These are phyloP conservation scores for Phytophthora hybrid DNA, from an alignment of 352 stramenopile species.

Conservation along the genomic window DNA sequence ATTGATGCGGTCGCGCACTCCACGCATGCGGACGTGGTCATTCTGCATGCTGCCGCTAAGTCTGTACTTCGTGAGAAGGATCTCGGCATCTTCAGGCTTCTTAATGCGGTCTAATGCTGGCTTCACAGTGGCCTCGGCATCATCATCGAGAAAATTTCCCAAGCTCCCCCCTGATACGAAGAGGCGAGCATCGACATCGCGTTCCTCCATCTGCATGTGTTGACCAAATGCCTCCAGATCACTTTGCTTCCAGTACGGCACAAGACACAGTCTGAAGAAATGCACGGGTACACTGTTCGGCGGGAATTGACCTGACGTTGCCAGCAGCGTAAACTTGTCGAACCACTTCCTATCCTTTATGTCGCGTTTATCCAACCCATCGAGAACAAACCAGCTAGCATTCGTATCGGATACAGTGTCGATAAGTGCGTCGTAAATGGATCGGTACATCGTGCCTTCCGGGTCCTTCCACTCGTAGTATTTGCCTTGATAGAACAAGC, in stretches of 20 bases:
- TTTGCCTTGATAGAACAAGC: slow-evolving; percentile 19
- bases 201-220: background rate
- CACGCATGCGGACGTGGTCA: background rate
- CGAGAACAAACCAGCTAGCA: slow-evolving; percentile 14
- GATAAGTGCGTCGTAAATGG: background rate
- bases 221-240: background rate
- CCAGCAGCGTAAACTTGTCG: slow-evolving; percentile 3
- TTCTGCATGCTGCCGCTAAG: no score
- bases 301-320: slow-evolving; percentile 1
- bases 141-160: slow-evolving; percentile 1
- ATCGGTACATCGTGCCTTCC: background rate
- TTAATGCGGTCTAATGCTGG: background rate
- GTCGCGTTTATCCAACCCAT: background rate
- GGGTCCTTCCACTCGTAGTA: slow-evolving; percentile 10
- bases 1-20: background rate
- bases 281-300: background rate
- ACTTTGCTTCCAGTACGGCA: slow-evolving; percentile 12
- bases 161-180: slow-evolving; percentile 18
- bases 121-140: background rate
- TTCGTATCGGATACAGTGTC: no score
- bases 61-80: no score
- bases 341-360: background rate
- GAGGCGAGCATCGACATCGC: slow-evolving; percentile 3
- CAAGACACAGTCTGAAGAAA: background rate
- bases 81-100: no score